Percentiles rank a stretch among this genome's conserved stretches.
Conservation (phyloP, 2,329 filamentous ascomycete genomes). For the Calonectria hawksworthii region DNA sequence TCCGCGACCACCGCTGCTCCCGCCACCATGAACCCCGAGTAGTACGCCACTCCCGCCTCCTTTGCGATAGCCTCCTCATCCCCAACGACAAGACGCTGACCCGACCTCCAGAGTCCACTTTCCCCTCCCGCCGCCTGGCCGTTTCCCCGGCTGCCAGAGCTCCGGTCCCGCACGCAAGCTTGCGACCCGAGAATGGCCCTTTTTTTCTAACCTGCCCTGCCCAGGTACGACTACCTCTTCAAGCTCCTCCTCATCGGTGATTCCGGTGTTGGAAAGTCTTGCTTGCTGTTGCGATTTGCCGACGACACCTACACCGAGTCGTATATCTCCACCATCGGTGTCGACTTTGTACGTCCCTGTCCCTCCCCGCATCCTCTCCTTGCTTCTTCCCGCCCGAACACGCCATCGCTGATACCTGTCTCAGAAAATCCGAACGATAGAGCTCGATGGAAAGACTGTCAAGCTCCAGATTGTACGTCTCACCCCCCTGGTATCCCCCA, state of each 20-base stretch:
- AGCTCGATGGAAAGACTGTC: slow-evolving; percentile 99
- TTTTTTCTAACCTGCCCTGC: slow-evolving; percentile 43
- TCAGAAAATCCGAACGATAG: slow-evolving; percentile 99
- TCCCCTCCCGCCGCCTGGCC: slow-evolving; percentile 22
- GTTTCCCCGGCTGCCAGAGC: slow-evolving; percentile 1
- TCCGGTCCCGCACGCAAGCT: background rate
- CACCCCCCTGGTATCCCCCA: background rate
- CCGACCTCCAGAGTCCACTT: slow-evolving; percentile 42
- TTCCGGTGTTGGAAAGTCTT: slow-evolving; percentile 99
- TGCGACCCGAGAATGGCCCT: slow-evolving; percentile 28
- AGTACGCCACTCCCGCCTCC: slow-evolving; percentile 70
- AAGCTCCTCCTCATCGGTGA: slow-evolving; percentile 99
- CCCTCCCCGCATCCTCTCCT: background rate
- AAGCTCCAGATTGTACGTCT: slow-evolving; percentile 96
- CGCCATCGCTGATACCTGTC: slow-evolving; percentile 29
- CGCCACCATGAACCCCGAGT: slow-evolving; percentile 91
- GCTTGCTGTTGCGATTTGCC: slow-evolving; percentile 95
- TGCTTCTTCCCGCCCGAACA: slow-evolving; percentile 6
- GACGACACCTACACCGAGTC: slow-evolving; percentile 99
- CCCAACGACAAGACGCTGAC: slow-evolving; percentile 43
- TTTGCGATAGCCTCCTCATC: slow-evolving; percentile 50
- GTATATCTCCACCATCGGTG: slow-evolving; percentile 99
- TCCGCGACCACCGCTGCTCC: slow-evolving; percentile 36
- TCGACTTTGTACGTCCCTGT: slow-evolving; percentile 87
- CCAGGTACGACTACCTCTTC: slow-evolving; percentile 99